Percentiles rank a stretch among this genome's conserved stretches.
Evolutionary conservation across 2,329 filamentous ascomycete genomes (phyloP).

Genomic region (Aspergillus novofumigatus): DNA sequence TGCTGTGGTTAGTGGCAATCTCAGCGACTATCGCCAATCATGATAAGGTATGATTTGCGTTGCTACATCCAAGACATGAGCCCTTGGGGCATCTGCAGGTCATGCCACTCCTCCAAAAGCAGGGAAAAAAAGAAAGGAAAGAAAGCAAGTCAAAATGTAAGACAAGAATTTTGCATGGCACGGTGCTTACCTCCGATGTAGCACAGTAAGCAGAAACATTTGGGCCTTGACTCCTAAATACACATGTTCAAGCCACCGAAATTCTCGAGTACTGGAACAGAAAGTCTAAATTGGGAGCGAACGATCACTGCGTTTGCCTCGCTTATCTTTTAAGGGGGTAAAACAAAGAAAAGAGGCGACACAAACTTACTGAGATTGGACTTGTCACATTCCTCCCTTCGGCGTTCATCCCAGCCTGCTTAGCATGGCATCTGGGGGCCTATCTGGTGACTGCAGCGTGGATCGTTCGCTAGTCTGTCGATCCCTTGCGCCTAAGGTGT

Average conservation of each 20-base stretch:
- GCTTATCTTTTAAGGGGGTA: not conserved
- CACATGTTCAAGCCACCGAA: not conserved
- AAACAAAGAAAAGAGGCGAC: not conserved
- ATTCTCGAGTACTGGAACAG: not conserved
- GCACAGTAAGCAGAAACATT: not conserved
- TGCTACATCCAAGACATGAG: not conserved
- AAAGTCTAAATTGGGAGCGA: not conserved
- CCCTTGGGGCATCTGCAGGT: not conserved
- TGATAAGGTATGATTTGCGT: not conserved
- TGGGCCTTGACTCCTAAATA: not conserved
- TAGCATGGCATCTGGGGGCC: not conserved
- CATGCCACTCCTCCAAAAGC: not conserved
- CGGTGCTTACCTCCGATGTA: not conserved
- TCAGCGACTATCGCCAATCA: not conserved
- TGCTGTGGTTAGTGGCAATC: not conserved
- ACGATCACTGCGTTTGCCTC: not conserved
- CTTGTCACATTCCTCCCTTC: not conserved
- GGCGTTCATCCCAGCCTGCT: not conserved
- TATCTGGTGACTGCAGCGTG: not conserved
- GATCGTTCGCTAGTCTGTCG: not conserved
- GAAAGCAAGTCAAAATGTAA: not conserved
- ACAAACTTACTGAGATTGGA: not conserved
- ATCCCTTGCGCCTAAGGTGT: conserved; percentile 1
- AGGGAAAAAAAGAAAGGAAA: not conserved
- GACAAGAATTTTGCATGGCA: not conserved